Conservation (phyloP, 2,329 filamentous ascomycete species). For the Drechslera avenae region DNA sequence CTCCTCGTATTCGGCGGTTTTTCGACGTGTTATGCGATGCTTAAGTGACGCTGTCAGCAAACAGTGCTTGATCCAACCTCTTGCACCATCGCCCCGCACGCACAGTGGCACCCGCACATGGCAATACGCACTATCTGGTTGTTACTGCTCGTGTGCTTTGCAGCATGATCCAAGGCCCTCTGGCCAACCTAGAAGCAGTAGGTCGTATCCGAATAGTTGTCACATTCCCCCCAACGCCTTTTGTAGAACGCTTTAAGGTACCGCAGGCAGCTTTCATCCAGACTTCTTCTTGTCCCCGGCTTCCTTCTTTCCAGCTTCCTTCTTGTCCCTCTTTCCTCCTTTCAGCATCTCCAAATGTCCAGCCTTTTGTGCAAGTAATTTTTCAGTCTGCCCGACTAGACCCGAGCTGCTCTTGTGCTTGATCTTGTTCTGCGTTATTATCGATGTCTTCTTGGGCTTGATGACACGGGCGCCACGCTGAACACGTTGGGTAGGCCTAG, state of each 20-base stretch:
- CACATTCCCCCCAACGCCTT: not conserved
- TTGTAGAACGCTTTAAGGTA: not conserved
- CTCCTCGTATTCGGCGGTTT: not conserved
- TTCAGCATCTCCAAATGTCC: conserved; percentile 72
- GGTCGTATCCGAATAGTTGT: not conserved
- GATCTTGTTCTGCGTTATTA: conserved; percentile 66
- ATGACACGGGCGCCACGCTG: conserved; percentile 65
- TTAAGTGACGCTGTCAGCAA: no score
- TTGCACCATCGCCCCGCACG: not conserved
- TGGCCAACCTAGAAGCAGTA: not conserved
- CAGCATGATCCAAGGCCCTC: not conserved
- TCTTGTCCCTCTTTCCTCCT: conserved; percentile 65
- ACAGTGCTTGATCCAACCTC: not conserved
- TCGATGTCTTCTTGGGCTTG: conserved; percentile 67
- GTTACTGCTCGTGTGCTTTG: not conserved
- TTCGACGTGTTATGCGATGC: not conserved
- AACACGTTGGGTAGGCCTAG: conserved; percentile 36
- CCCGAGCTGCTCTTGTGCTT: conserved; percentile 69
- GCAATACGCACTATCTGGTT: not conserved
- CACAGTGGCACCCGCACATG: not conserved
- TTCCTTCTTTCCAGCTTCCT: conserved; percentile 40
- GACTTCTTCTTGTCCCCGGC: conserved; percentile 26
- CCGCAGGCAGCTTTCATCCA: conserved; percentile 15
- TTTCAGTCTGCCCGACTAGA: conserved; percentile 69
- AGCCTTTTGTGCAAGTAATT: conserved; percentile 67